Evolutionary conservation across 371 early-diverging fungal genomes (phyloP), one percentile per base, ranked within the genome.

Genomic region (Neoconidiobolus thromboides): DNA sequence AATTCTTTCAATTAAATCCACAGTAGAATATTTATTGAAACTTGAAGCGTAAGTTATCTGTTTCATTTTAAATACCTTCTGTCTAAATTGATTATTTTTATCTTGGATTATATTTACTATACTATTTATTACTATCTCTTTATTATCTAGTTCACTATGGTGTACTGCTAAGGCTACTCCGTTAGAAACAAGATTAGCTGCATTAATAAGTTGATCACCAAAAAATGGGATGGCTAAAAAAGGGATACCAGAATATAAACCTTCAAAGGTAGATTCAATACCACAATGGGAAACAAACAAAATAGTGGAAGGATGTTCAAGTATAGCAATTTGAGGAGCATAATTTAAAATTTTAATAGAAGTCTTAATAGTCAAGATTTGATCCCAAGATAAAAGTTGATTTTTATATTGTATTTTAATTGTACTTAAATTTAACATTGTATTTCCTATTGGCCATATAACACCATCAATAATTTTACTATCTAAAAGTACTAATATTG

Each of bases 241-340:
- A 1, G 65, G 68, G 37, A 55, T 61, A 9, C 69, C 68, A 46
- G 58, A 36, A 42, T 63, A 68, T 0, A 69, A 48, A 0, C 67
- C 64, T 63, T 74, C 74, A 38, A 63, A 63, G 2, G 69, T 37
- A 12, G 69, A 69, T 1, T 62, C 68, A 1, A 64, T 62, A 14
- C 75, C 75, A 7, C 75, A 68, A 48, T 72, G 71, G 9, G 63
- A 64, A 0, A 74, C 15, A 59, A 72, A 74, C 1, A 71, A 55
- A 3, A n/a, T 26, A 0, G 63, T 67, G 0, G 68, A 61, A 5
- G 66, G 50, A 51, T 74, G 75, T 1, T 61, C 57, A 5, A 74
- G 65, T 43, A 74, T 64, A 43, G 69, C 65, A 39, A 65, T 60
- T 15, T 74, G 75, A 40, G 73, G 71, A 0, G 69, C 72, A 69